phyloP scores from a whole-genome alignment of 2,329 filamentous ascomycete genomes.

The Fusarium nisikadoi region DNA sequence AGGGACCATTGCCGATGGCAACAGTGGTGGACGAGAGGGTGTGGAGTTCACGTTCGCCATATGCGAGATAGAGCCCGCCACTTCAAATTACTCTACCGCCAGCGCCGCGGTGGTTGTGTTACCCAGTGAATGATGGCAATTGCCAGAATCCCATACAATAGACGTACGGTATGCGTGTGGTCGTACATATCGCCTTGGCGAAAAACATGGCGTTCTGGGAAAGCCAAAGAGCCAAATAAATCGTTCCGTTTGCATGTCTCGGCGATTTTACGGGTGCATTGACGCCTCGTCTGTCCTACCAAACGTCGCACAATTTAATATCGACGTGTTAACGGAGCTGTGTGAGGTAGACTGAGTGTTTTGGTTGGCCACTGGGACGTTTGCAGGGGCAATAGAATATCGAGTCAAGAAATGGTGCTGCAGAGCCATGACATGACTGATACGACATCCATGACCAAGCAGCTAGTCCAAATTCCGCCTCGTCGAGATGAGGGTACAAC shows the following conservation, averaged over 20 bases:
- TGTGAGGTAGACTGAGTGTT: neutral
- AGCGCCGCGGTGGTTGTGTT: constrained; percentile 4
- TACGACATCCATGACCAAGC: constrained; percentile 16
- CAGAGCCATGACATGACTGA: constrained; percentile 15
- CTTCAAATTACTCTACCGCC: neutral
- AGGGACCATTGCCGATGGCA: neutral
- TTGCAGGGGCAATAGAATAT: constrained; percentile 4
- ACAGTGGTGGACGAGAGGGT: constrained; percentile 6
- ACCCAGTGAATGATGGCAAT: constrained; percentile 36
- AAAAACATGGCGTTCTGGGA: constrained; percentile 24
- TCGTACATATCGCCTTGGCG: neutral
- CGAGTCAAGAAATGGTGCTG: constrained; percentile 18
- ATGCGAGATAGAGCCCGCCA: constrained; percentile 7
- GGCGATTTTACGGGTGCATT: constrained; percentile 42
- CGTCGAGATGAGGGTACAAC: constrained; percentile 6
- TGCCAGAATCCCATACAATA: constrained; percentile 35
- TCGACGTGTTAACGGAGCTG: neutral
- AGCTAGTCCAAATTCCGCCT: constrained; percentile 7
- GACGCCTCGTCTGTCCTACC: constrained; percentile 19
- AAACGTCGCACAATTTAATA: constrained; percentile 25
- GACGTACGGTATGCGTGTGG: neutral
- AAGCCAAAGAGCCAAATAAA: constrained; percentile 13
- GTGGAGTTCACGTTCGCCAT: constrained; percentile 1
- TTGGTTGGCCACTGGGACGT: constrained; percentile 3
- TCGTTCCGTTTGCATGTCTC: constrained; percentile 42